phyloP scores from a whole-genome alignment of 768 basidiomycete species.

The Lentinula sp. region DNA sequence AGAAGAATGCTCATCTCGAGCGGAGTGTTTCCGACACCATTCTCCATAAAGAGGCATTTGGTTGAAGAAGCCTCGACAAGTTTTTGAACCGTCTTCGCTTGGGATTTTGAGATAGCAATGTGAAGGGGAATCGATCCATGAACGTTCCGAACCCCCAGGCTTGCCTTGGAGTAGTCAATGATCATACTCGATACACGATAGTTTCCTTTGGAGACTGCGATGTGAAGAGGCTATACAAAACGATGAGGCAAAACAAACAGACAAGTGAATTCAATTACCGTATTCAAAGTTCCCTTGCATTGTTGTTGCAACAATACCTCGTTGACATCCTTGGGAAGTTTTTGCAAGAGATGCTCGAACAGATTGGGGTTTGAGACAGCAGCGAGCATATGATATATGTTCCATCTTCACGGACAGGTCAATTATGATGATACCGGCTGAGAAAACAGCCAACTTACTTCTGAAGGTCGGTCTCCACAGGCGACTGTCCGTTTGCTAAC shows the following conservation, averaged over 20 bases:
- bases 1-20: conserved; percentile 28
- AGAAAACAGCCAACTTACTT: conserved; percentile 28
- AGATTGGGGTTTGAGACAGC: conserved; percentile 18
- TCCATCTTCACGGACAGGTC: conserved; percentile 33
- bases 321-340: conserved; percentile 44
- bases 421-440: neutral
- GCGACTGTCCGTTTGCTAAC: conserved; percentile 38
- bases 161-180: conserved; percentile 27
- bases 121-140: conserved; percentile 51
- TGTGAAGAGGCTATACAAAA: conserved; percentile 43
- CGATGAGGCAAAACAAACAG: neutral
- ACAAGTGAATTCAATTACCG: conserved; percentile 24
- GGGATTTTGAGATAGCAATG: conserved; percentile 30
- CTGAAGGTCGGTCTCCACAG: conserved; percentile 32
- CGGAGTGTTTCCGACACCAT: conserved; percentile 40
- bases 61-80: conserved; percentile 32
- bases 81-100: conserved; percentile 26
- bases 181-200: conserved; percentile 26
- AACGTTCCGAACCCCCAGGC: conserved; percentile 34
- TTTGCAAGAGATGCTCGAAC: conserved; percentile 38
- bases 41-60: conserved; percentile 39
- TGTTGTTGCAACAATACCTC: conserved; percentile 37
- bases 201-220: conserved; percentile 36
- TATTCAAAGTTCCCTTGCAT: conserved; percentile 38
- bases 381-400: conserved; percentile 48